phyloP scores from a whole-genome alignment of 108 stramenopile genomes.

The Nitzschia sp. region DNA sequence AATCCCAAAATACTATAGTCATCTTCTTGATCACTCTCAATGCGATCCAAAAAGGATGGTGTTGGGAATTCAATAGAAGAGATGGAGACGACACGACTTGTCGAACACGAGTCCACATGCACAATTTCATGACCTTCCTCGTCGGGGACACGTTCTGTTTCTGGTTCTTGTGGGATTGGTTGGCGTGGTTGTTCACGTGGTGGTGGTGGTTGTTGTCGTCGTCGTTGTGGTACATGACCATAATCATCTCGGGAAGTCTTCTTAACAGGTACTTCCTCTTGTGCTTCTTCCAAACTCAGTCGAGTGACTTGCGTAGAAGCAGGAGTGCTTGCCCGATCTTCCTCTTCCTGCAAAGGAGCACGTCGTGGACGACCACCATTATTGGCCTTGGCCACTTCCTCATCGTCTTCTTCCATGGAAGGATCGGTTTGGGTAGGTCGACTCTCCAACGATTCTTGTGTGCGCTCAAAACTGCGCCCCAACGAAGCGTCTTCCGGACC shows the following conservation, averaged over 20 bases:
- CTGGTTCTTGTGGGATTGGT: too few species aligned
- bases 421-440: not conserved
- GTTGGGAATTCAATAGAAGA: slow-evolving; percentile 15
- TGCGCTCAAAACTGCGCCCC: not conserved
- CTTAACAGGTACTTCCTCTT: not conserved
- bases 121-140: not conserved
- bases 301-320: not conserved
- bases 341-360: not conserved
- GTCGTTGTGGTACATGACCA: not conserved
- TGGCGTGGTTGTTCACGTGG: not conserved
- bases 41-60: not conserved
- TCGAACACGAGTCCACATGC: not conserved
- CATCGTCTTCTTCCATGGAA: not conserved
- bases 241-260: too few species aligned
- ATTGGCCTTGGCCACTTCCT: not conserved
- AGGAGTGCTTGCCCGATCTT: not conserved
- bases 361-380: not conserved
- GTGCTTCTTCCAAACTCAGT: not conserved
- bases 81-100: not conserved
- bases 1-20: slow-evolving; percentile 17
- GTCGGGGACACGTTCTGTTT: too few species aligned
- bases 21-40: not conserved
- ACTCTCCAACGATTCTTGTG: not conserved
- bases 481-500: not conserved
- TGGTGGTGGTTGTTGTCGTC: not conserved